phyloP scores from a whole-genome alignment of 1,139 yeast genomes.

The Magnusiomyces tetraspermus region DNA sequence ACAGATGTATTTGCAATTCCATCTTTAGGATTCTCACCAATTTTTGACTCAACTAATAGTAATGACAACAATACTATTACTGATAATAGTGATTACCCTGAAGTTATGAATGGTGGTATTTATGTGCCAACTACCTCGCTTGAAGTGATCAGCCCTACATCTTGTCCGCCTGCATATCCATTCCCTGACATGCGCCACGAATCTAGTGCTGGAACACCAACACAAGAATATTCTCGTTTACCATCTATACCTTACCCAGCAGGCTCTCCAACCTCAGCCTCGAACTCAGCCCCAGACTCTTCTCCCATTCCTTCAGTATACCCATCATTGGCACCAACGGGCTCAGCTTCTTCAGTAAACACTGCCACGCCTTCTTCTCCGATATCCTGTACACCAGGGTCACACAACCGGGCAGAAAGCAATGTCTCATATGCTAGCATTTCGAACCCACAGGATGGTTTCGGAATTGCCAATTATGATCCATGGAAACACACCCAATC shows the following conservation, averaged over 20 bases:
- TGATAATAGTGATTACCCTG: too few species aligned
- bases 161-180: background rate
- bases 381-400: too few species aligned
- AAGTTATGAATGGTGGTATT: too few species aligned
- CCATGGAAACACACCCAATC: slow-evolving; percentile 1
- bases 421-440: background rate
- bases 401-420: background rate
- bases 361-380: background rate
- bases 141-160: background rate
- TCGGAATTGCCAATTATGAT: background rate
- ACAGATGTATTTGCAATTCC: too few species aligned
- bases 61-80: too few species aligned
- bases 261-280: too few species aligned
- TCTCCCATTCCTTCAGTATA: background rate
- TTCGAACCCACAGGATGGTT: background rate
- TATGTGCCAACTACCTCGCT: too few species aligned
- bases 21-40: too few species aligned
- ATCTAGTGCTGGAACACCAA: background rate
- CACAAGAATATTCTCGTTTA: background rate
- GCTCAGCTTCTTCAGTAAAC: background rate
- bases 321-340: background rate
- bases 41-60: too few species aligned
- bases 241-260: background rate
- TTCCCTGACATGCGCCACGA: background rate
- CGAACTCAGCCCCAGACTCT: background rate